Percentiles rank a stretch among this genome's conserved stretches.
These are phyloP conservation scores for Bidens hawaiensis DNA, from an alignment of 140 eudicot genomes.

Conservation along the genomic window DNA sequence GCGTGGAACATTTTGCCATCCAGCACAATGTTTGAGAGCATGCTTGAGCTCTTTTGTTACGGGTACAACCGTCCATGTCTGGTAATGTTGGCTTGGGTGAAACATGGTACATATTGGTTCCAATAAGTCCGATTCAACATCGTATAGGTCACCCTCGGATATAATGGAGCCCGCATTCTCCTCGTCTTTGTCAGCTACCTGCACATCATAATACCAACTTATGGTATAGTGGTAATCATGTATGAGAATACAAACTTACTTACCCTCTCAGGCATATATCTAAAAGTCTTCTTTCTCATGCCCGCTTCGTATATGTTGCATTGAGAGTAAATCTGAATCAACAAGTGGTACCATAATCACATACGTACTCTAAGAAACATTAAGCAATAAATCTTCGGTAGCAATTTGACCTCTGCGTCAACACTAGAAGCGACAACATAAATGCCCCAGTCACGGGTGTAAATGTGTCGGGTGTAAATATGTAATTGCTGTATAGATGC, in stretches of 20 bases:
- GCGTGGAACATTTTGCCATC: constrained; percentile 55
- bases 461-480: too few species aligned
- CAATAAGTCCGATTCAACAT: constrained; percentile 49
- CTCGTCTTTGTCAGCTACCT: constrained; percentile 76
- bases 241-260: neutral
- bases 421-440: constrained; percentile 96
- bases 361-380: too few species aligned
- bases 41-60: constrained; percentile 53
- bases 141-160: constrained; percentile 73
- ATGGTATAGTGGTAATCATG: neutral
- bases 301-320: constrained; percentile 95
- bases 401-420: constrained; percentile 69
- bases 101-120: constrained; percentile 24
- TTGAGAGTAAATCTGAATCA: constrained; percentile 65
- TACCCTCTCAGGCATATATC: constrained; percentile 82
- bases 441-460: constrained; percentile 84
- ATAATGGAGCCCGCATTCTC: constrained; percentile 52
- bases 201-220: constrained; percentile 5
- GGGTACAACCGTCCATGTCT: constrained; percentile 49
- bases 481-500: constrained; percentile 86
- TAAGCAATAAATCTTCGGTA: neutral
- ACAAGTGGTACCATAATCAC: neutral
- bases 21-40: constrained; percentile 45
- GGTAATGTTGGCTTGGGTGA: constrained; percentile 58
- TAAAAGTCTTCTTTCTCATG: constrained; percentile 72